Base-by-base conservation (phyloP, 768 basidiomycete species). In the Auriscalpium vulgare region DNA sequence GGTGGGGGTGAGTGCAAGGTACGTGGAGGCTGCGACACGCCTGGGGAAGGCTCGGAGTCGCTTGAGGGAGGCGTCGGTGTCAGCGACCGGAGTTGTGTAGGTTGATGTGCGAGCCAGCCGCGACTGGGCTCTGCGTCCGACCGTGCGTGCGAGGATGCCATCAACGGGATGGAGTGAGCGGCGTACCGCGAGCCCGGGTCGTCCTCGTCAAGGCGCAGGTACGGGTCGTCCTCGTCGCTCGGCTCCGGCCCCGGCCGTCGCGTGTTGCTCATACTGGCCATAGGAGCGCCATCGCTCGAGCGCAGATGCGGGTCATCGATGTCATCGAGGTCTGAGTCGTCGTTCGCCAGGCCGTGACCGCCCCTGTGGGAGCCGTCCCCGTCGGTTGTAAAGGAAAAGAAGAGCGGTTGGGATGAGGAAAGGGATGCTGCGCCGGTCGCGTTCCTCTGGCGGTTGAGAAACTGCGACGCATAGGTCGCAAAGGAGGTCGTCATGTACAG, bases 331-430 rank as follows among this genome's bases (percentile, higher is more conserved):
- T 84, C 80, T 38, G 69, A 69, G 56, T 76, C 72, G 60, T 73
- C 68, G 58, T 73, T 55, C 54, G 51, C 50, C 10, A 14, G 57
- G 21, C 17, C 40, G 35, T 59, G 68, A 65, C 75, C 71, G 57
- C 77, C 81, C 62, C 73, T 71, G 67, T 79, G 78, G 57, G 75
- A 82, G 3, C 56, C 57, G 54, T 78, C 86, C 53, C 83, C 78
- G 72, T 88, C 87, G 59, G 88, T 88, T 47, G 84, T 84, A 70
- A 91, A 91, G 17, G 89, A 91, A 77, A 88, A 92, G 77, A 92
- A 92, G 69, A 92, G 80, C 53, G 90, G 89, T 70, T 89, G 88
- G 38, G 74, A 76, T 40, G 83, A 83, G 19, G 82, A 78, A 63
- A 80, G 71, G 62, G 78, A 80, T 38, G 80, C 74, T 56, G 68